A percentile compares a stretch with the other conserved stretches of the same genome.
Conservation (phyloP, 306 rosid species). For the Trifolium pratense region DNA sequence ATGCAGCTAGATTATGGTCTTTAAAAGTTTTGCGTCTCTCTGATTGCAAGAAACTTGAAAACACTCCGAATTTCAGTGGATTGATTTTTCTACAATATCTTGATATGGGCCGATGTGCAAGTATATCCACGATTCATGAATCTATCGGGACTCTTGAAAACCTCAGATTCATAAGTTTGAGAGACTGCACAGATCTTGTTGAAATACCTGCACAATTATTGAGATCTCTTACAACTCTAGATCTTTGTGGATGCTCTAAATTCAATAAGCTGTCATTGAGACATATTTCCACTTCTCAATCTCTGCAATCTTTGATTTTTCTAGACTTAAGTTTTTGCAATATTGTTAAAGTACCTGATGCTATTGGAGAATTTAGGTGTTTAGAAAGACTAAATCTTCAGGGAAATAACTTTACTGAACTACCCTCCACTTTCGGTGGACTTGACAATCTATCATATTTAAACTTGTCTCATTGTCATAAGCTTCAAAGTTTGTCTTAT, state of each 20-base stretch:
- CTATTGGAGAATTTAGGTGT: slow-evolving; percentile 3
- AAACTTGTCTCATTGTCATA: neutral
- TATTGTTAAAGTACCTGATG: neutral
- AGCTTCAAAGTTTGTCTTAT: neutral
- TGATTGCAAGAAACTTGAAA: neutral
- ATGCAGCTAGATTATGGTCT: neutral
- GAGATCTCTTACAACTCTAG: neutral
- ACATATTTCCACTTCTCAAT: too few relatives aligned
- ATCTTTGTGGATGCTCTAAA: neutral
- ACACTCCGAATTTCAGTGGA: neutral
- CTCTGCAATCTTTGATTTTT: slow-evolving; percentile 1
- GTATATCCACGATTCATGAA: neutral
- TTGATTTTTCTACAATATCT: neutral
- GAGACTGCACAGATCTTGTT: slow-evolving; percentile 15
- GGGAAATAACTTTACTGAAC: neutral
- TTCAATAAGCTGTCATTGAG: too few relatives aligned
- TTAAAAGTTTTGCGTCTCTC: neutral
- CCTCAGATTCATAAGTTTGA: slow-evolving; percentile 5
- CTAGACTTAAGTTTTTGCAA: neutral
- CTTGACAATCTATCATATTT: neutral
- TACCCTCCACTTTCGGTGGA: neutral
- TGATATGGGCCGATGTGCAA: neutral
- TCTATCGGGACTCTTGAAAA: neutral
- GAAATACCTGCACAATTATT: neutral
- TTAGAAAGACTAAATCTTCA: slow-evolving; percentile 23